Conservation (phyloP, 2,329 filamentous ascomycete species). For the Trichoderma oligosporum region DNA sequence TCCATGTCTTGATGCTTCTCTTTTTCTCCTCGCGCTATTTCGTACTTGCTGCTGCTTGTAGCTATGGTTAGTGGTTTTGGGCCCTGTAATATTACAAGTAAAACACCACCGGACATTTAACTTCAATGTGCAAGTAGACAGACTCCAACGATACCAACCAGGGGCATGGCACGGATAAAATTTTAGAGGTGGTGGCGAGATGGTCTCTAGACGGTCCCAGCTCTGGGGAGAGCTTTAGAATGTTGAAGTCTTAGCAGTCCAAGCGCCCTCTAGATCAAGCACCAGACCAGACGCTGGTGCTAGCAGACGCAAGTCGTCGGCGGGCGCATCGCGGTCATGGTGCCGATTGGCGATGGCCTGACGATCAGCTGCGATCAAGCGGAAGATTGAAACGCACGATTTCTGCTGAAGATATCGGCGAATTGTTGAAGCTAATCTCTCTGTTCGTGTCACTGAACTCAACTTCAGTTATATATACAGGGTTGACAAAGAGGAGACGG, state of each 20-base stretch:
- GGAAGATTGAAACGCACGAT: neutral
- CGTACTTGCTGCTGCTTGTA: no score
- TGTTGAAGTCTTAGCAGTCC: neutral
- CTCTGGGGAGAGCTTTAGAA: neutral
- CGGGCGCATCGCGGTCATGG: slow-evolving; percentile 12
- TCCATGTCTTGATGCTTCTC: neutral
- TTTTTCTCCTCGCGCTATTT: neutral
- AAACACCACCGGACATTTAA: neutral
- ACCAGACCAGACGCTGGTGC: slow-evolving; percentile 1
- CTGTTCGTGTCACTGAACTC: no score
- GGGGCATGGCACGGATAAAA: neutral
- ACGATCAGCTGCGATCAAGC: slow-evolving; percentile 15
- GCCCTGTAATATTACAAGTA: no score
- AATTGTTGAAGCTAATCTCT: no score
- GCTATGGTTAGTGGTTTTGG: slow-evolving; percentile 8
- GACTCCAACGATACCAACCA: neutral
- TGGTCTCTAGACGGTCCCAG: slow-evolving; percentile 14
- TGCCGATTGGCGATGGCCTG: slow-evolving; percentile 17
- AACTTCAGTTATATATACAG: neutral
- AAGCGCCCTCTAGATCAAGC: slow-evolving; percentile 11
- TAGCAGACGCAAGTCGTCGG: slow-evolving; percentile 12
- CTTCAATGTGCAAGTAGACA: no score
- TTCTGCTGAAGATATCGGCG: neutral
- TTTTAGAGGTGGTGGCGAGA: slow-evolving; percentile 1
- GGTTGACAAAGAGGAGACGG: no score